Percentiles rank a stretch among this genome's conserved stretches.
phyloP scores from a whole-genome alignment of 306 rosid species.

The Ormosia semicastrata region DNA sequence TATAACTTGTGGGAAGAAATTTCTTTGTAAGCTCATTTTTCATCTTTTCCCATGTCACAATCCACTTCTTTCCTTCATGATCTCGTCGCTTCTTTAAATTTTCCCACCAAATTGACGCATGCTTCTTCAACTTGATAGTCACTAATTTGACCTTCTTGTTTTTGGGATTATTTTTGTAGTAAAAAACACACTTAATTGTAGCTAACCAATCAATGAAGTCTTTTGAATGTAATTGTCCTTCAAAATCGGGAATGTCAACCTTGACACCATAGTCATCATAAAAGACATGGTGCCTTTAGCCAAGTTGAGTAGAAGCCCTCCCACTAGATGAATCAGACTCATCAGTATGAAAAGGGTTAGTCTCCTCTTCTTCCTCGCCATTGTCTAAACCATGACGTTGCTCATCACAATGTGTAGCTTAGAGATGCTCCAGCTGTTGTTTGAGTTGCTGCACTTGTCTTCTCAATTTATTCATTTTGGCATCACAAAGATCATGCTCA shows the following conservation, averaged over 20 bases:
- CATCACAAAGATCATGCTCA: no score
- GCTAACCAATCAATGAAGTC: not conserved
- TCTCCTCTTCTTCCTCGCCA: not conserved
- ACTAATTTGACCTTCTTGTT: not conserved
- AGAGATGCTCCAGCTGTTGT: not conserved
- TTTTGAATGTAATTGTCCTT: no score
- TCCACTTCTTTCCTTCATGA: not conserved
- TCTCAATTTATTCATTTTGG: no score
- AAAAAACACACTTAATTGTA: no score
- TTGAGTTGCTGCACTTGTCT: no score
- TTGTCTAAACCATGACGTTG: not conserved
- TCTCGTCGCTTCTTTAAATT: not conserved
- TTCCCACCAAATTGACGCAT: not conserved
- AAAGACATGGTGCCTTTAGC: not conserved
- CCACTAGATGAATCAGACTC: not conserved
- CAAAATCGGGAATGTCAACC: not conserved
- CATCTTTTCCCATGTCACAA: not conserved
- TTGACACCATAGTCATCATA: not conserved
- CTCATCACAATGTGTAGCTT: conserved; percentile 6
- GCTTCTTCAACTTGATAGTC: not conserved
- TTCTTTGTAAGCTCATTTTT: not conserved
- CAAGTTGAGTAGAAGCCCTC: not conserved
- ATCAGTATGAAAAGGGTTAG: not conserved
- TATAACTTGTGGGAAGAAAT: no score
- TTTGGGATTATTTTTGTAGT: not conserved